Percentiles rank a stretch among this genome's conserved stretches.
Evolutionary conservation across 176 grass and related monocot genomes (phyloP).

Genomic region (Elymus sibiricus): DNA sequence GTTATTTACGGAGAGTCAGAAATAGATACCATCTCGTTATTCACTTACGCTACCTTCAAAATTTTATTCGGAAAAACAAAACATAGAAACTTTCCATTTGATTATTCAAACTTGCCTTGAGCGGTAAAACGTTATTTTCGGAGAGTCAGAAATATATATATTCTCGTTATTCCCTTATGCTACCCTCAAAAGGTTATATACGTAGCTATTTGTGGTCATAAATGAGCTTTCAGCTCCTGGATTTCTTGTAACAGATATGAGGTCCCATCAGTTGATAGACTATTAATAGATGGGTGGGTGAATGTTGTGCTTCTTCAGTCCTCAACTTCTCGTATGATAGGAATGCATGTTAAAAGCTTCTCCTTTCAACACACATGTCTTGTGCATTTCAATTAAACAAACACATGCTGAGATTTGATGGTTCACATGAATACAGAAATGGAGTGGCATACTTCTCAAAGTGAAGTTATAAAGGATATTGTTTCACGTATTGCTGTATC

Average conservation of each 20-base stretch:
- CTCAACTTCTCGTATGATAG: not conserved
- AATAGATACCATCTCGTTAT: not conserved
- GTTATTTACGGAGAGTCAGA: not conserved
- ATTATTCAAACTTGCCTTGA: not conserved
- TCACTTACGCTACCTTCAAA: not conserved
- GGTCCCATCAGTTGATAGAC: not conserved
- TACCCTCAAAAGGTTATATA: not conserved
- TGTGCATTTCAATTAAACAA: not conserved
- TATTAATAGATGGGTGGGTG: slow-evolving; percentile 1
- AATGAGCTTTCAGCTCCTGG: not conserved
- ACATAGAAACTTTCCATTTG: not conserved
- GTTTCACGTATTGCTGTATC: not conserved
- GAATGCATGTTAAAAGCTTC: not conserved
- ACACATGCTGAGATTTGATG: slow-evolving; percentile 5
- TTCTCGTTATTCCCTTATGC: not conserved
- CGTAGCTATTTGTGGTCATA: not conserved
- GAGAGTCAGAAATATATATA: not conserved
- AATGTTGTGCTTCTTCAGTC: not conserved
- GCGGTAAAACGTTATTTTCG: not conserved
- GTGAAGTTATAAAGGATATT: not conserved
- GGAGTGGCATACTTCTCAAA: not conserved
- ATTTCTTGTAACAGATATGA: not conserved
- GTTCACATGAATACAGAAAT: not conserved
- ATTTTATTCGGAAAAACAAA: not conserved
- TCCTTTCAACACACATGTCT: not conserved